Evolutionary conservation across 768 basidiomycete genomes (phyloP).

Genomic region (Tricholoma furcatifolium): DNA sequence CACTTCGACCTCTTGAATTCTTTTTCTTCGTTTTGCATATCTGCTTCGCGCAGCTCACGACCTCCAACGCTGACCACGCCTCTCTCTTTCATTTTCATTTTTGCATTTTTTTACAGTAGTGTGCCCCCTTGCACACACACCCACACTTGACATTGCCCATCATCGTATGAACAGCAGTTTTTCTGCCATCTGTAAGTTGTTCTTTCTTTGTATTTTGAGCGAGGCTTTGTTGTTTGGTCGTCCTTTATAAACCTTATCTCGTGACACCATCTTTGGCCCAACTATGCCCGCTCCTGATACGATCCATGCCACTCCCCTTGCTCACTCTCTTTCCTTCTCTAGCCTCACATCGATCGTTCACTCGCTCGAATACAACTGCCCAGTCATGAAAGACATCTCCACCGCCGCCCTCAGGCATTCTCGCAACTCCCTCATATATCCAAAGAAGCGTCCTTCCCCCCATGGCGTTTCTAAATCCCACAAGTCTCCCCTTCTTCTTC

Average conservation of each 20-base stretch:
- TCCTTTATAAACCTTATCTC: conserved; percentile 13
- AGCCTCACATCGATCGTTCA: conserved; percentile 46
- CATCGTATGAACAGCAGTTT: conserved; percentile 40
- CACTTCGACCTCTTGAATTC: conserved; percentile 20
- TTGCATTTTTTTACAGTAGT: conserved; percentile 21
- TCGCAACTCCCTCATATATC: conserved; percentile 66
- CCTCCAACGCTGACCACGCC: conserved; percentile 43
- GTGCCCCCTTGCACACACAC: conserved; percentile 12
- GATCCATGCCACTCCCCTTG: conserved; percentile 22
- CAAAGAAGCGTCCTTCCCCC: conserved; percentile 84
- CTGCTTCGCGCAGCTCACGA: conserved; percentile 38
- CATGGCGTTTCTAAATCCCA: conserved; percentile 71
- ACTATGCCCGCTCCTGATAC: conserved; percentile 22
- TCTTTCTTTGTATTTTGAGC: not conserved
- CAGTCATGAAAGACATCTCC: conserved; percentile 79
- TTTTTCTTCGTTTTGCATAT: conserved; percentile 8
- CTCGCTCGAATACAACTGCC: conserved; percentile 39
- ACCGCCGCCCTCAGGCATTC: conserved; percentile 56
- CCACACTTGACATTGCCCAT: conserved; percentile 21
- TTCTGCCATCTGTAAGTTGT: conserved; percentile 36
- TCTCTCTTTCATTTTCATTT: conserved; percentile 24
- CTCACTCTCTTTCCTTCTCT: conserved; percentile 21
- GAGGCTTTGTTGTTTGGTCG: conserved; percentile 13
- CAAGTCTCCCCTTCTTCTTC: conserved; percentile 55
- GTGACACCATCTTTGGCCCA: conserved; percentile 6